A percentile compares a stretch with the other conserved stretches of the same genome.
Conservation (phyloP, 2,329 filamentous ascomycete species). For the Juglanconis oblonga region DNA sequence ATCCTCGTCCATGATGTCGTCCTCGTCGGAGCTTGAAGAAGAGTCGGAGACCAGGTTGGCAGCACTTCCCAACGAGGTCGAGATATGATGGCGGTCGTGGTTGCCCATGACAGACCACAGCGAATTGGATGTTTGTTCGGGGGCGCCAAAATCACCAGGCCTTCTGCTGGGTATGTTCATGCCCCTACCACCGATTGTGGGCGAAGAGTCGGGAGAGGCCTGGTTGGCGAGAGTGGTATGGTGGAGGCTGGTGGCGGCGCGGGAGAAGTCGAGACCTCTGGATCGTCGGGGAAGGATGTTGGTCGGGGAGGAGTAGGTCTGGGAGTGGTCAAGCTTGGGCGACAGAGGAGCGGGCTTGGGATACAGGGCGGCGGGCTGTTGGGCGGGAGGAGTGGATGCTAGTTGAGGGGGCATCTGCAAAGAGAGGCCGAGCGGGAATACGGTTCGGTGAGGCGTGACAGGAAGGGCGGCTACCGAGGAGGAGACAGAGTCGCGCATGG, state of each 20-base stretch:
- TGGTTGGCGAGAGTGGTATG: constrained; percentile 90
- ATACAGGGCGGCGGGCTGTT: constrained; percentile 34
- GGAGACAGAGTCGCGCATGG: constrained; percentile 31
- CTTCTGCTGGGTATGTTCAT: constrained; percentile 60
- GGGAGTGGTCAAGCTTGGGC: constrained; percentile 79
- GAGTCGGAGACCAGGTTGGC: constrained; percentile 75
- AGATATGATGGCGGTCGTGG: constrained; percentile 68
- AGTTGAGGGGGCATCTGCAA: constrained; percentile 63
- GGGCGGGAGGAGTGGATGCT: constrained; percentile 23
- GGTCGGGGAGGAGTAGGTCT: constrained; percentile 76
- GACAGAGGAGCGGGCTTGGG: constrained; percentile 69
- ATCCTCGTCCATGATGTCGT: constrained; percentile 69
- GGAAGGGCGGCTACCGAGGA: constrained; percentile 39
- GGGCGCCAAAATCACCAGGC: constrained; percentile 44
- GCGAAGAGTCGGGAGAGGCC: constrained; percentile 86
- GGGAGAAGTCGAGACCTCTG: constrained; percentile 86
- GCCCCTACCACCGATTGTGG: constrained; percentile 68
- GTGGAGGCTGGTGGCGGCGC: constrained; percentile 89
- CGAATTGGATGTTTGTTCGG: constrained; percentile 66
- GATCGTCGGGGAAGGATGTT: constrained; percentile 87
- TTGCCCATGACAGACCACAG: constrained; percentile 70
- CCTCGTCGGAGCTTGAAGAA: constrained; percentile 68
- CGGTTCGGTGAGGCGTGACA: constrained; percentile 70
- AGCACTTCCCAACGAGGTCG: constrained; percentile 72
- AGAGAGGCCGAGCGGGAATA: constrained; percentile 64